phyloP scores from a whole-genome alignment of 2,329 filamentous ascomycete species.

The Penicillium capsulatum region DNA sequence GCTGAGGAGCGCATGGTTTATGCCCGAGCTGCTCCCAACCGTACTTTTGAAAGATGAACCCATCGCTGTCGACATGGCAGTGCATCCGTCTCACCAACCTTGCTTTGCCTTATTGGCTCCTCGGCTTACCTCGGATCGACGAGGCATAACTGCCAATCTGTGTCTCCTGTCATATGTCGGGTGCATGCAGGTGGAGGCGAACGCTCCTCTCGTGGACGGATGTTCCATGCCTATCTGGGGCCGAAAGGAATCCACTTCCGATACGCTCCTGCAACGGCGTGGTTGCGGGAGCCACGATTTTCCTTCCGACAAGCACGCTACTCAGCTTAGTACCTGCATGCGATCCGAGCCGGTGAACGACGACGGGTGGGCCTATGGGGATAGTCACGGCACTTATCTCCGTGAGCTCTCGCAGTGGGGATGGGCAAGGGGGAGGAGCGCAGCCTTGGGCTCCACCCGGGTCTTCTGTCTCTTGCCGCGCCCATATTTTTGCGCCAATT shows the following conservation, averaged over 20 bases:
- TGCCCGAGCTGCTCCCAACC: neutral
- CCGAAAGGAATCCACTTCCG: conserved; percentile 7
- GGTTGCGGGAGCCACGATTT: conserved; percentile 11
- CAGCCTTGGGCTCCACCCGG: conserved; percentile 13
- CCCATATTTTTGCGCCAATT: neutral
- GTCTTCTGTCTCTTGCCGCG: conserved; percentile 3
- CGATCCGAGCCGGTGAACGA: conserved; percentile 28
- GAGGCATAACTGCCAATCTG: conserved; percentile 8
- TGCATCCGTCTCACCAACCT: conserved; percentile 4
- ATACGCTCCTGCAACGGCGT: conserved; percentile 7
- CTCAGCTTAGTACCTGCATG: conserved; percentile 27
- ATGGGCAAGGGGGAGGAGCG: conserved; percentile 2
- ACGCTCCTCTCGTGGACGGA: conserved; percentile 2
- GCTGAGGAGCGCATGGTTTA: no score
- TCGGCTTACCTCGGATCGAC: conserved; percentile 8
- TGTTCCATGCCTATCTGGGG: conserved; percentile 2
- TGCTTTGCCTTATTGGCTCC: conserved; percentile 8
- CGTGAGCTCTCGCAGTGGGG: conserved; percentile 3
- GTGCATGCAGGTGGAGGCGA: conserved; percentile 9
- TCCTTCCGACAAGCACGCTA: conserved; percentile 12
- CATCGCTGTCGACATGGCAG: conserved; percentile 1
- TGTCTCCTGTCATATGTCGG: conserved; percentile 9
- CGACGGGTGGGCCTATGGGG: conserved; percentile 20
- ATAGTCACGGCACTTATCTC: conserved; percentile 18
- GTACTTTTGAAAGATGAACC: conserved; percentile 11